Evolutionary conservation across 495 filamentous ascomycete genomes (phyloP).

Genomic region (Astrothelium macrocarpum): DNA sequence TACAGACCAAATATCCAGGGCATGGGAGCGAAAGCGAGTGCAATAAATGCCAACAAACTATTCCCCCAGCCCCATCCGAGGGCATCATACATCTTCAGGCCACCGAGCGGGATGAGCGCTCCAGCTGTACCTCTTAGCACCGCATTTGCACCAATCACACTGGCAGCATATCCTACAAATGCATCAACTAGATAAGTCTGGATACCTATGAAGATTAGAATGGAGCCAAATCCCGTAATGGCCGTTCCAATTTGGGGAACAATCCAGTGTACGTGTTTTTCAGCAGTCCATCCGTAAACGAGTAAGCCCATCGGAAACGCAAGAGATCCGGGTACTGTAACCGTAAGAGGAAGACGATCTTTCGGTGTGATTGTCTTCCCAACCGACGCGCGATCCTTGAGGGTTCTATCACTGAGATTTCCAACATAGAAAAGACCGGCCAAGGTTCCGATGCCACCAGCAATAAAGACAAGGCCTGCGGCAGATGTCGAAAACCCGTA

Average conservation of each 20-base stretch:
- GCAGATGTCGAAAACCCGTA: constrained; percentile 37
- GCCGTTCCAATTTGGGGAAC: constrained; percentile 18
- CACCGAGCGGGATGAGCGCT: constrained; percentile 16
- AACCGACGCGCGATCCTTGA: not conserved
- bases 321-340: constrained; percentile 14
- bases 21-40: constrained; percentile 10
- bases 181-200: constrained; percentile 14
- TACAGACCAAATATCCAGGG: constrained; percentile 13
- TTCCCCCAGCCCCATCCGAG: constrained; percentile 20
- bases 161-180: constrained; percentile 11
- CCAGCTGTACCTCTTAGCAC: constrained; percentile 14
- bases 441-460: constrained; percentile 40
- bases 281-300: constrained; percentile 22
- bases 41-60: constrained; percentile 17
- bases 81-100: constrained; percentile 10
- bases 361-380: constrained; percentile 22
- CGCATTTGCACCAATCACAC: constrained; percentile 17
- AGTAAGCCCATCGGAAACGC: constrained; percentile 19
- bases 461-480: constrained; percentile 42
- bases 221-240: constrained; percentile 11
- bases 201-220: constrained; percentile 18
- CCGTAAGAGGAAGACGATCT: constrained; percentile 17
- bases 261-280: constrained; percentile 24
- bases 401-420: constrained; percentile 28
- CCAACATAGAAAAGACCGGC: constrained; percentile 34